phyloP scores from a whole-genome alignment of 768 basidiomycete species.

The Dendrothele bispora region DNA sequence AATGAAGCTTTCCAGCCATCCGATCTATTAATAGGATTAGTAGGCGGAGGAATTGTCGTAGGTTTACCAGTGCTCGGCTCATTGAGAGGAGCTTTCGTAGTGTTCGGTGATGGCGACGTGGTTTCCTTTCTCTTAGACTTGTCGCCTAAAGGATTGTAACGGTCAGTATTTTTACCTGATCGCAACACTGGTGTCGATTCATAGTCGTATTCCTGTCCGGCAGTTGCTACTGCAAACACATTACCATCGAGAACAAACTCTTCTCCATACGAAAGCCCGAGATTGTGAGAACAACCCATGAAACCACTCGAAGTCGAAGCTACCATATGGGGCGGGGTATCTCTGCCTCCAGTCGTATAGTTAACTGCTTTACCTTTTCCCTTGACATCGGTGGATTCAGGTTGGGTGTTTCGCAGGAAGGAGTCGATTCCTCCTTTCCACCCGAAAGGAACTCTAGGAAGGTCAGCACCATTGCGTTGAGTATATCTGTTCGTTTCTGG shows the following conservation, averaged over 20 bases:
- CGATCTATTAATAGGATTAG: slow-evolving; percentile 2
- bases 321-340: slow-evolving; percentile 1
- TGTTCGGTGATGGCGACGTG: too few species aligned
- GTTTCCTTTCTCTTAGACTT: too few species aligned
- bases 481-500: neutral
- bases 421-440: neutral
- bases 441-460: neutral
- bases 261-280: neutral
- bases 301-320: too few species aligned
- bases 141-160: neutral
- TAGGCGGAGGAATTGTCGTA: neutral
- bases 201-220: too few species aligned
- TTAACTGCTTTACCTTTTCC: neutral
- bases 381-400: too few species aligned
- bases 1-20: slow-evolving; percentile 4
- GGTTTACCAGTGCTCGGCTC: too few species aligned
- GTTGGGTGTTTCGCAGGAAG: too few species aligned
- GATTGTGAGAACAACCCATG: neutral
- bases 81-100: too few species aligned
- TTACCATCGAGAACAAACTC: neutral
- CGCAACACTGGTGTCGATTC: neutral
- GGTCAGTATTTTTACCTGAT: neutral
- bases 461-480: neutral
- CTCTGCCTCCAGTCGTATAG: neutral
- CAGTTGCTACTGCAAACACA: neutral